Base-by-base conservation (phyloP, 331 rosid genomes). In the Malus hybrid region DNA sequence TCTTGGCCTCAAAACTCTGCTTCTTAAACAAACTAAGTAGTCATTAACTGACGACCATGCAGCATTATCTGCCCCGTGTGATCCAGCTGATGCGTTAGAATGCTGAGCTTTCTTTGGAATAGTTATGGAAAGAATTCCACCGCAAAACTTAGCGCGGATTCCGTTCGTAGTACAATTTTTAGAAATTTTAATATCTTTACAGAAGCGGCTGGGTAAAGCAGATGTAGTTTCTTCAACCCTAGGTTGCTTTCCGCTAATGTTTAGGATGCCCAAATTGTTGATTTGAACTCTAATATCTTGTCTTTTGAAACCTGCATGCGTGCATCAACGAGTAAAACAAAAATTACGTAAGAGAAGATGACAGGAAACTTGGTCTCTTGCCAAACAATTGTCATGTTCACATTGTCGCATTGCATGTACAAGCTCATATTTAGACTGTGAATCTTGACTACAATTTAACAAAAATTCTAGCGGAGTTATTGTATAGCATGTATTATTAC, bases 241-340 rank as follows among this genome's bases (percentile, higher is more conserved):
- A 1, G 78, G 61, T 53, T 73, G 84, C 79, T 90, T 88, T 50
- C 96, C 98, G 2, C 70, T 63, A 29, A 93, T 29, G 62, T 53
- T 71, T 39, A 93, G 77, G 66, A 72, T 15, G 15, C 84, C 85
- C 32, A 1, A 5, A 22, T 63, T 78, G 29, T 76, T 72, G 29
- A 87, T 34, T 78, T 83, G 87, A 77, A 85, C 87, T 83, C 76
- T 88, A n/a, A 93, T 76, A 11, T 93, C 83, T 76, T 93, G 93
- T 80, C 72, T 93, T 48, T 70, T 82, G 87, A 93, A 93, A 30
- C 87, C 96, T 92, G 44, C 53, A 72, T 50, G n/a, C 4, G 63
- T 13, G 57, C 9, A 16, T 52, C 57, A 52, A 52, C 57, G 0
- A 53, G 52, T 16, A n/a, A 30, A 67, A 65, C 26, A 7, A 66